Base-by-base conservation (phyloP, 768 basidiomycete species). In the Pholiota microspora region DNA sequence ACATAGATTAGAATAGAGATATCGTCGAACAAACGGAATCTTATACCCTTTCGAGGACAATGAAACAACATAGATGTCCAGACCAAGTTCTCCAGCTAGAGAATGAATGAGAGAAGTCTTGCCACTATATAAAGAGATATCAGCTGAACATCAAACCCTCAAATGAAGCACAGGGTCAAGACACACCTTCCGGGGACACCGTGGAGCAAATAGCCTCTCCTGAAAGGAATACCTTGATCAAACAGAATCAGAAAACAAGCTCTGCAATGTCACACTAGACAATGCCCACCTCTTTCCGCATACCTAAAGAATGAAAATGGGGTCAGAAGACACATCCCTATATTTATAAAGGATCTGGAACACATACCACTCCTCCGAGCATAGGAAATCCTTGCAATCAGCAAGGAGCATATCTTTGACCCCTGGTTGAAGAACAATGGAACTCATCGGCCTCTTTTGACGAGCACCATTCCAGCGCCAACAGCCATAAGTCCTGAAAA, bases 11-110 rank as follows among this genome's bases (percentile, higher is more conserved):
- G 35, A n/a, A 18, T 49, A 48, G 40, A 49, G 13, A 24, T 2
- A 24, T 34, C 25, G 45, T n/a, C n/a, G 25, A 18, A 42, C 40
- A 46, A 51, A 48, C n/a, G 9, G 29, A 57, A 40, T 46, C 49
- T 79, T 6, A 62, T 73, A 88, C 91, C 91, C 91, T 69, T 94
- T 93, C 29, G 89, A 85, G 44, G 91, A 93, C 51, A 94, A 74
- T 42, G 88, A 90, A 61, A 95, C 87, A 49, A 94, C 92, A 66
- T 94, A 95, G 59, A 97, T 94, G 71, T 95, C 92, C 23, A 97
- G 78, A 7, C 86, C 83, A 29, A 97, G 77, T 67, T 93, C 91
- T 52, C 89, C 89, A 48, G 89, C 89, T 59, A 92, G 72, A 5
- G 90, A 90, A 68, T 92, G 89, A 62, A 92, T 92, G 40, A 92